These are phyloP conservation scores for Monosporozyma aerobia DNA, from an alignment of 805 yeast species.

Conservation along the genomic window DNA sequence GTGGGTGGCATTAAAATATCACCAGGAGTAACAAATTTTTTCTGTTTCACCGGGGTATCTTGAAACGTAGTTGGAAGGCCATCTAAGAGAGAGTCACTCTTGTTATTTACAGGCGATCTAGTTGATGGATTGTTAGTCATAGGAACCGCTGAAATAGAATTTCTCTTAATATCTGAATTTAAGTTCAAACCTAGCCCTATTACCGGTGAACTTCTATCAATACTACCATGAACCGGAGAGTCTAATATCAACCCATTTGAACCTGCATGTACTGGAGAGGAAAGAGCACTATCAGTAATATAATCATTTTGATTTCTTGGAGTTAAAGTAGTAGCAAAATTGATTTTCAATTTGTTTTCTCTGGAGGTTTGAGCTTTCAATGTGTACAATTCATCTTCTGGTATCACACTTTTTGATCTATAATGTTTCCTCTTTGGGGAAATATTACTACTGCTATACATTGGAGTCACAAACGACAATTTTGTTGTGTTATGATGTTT, in stretches of 20 bases:
- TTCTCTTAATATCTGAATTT: conserved; percentile 1
- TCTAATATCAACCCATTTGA: not conserved
- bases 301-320: conserved; percentile 1
- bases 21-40: not conserved
- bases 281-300: not conserved
- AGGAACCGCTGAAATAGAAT: conserved; percentile 1
- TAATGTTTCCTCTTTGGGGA: conserved; percentile 11
- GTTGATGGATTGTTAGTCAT: not conserved
- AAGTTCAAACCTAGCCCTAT: conserved; percentile 4
- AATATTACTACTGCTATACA: conserved; percentile 5
- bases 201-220: conserved; percentile 5
- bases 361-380: not conserved
- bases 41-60: conserved; percentile 20
- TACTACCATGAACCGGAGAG: conserved; percentile 2
- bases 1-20: conserved; percentile 1
- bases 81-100: not conserved
- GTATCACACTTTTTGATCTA: conserved; percentile 2
- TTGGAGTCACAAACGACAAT: conserved; percentile 1
- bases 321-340: conserved; percentile 2
- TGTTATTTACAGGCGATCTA: not conserved
- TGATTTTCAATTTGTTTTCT: conserved; percentile 5
- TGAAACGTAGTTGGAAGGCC: conserved; percentile 9
- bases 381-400: not conserved
- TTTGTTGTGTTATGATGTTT: conserved; percentile 1
- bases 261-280: not conserved